phyloP scores from a whole-genome alignment of 306 rosid species.

The Abrus pulchellus region DNA sequence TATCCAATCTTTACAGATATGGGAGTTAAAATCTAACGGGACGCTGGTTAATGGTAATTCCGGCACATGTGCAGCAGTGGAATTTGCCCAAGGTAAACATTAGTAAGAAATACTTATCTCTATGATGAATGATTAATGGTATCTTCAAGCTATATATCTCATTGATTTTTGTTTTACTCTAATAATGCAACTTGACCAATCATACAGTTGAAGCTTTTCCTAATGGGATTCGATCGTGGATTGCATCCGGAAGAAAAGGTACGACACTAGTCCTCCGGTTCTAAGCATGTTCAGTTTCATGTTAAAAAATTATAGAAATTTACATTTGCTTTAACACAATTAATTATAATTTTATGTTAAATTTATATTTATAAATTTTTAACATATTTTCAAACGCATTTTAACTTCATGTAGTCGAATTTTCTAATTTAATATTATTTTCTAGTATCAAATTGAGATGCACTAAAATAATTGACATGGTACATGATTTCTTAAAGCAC shows the following conservation, averaged over 20 bases:
- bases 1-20: not conserved
- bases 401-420: not conserved
- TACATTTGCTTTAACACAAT: too few species aligned
- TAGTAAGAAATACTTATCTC: not conserved
- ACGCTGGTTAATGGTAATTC: slow-evolving; percentile 26
- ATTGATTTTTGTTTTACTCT: slow-evolving; percentile 11
- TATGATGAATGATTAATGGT: not conserved
- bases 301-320: too few species aligned
- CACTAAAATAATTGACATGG: not conserved
- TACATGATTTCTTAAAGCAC: not conserved
- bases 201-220: slow-evolving; percentile 52
- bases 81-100: slow-evolving; percentile 2
- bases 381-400: too few species aligned
- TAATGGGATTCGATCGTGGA: slow-evolving; percentile 72
- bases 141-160: too few species aligned
- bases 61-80: slow-evolving; percentile 25
- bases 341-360: too few species aligned
- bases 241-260: slow-evolving; percentile 72
- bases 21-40: slow-evolving; percentile 32
- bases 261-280: not conserved
- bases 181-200: slow-evolving; percentile 9
- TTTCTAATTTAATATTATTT: not conserved
- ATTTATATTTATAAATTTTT: too few species aligned
- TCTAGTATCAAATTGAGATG: not conserved
- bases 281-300: too few species aligned